Evolutionary conservation across 2,329 filamentous ascomycete species (phyloP), one percentile per base, ranked within the genome.

Genomic region (Lachnellula suecica): DNA sequence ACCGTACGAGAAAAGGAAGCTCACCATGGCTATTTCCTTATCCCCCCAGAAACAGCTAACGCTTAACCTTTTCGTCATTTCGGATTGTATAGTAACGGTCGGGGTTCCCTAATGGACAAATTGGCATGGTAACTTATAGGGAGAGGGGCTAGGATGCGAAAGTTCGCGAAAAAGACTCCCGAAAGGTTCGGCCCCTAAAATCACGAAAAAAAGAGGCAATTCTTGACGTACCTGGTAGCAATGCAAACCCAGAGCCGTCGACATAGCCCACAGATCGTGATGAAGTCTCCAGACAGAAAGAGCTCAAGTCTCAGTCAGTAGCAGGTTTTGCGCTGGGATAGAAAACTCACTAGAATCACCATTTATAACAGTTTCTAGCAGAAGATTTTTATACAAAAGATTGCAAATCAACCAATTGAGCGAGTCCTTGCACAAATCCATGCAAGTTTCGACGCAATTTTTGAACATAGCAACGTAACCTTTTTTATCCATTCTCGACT

Each of bases 21-120:
- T n/a, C n/a, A n/a, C n/a, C 1, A 71, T 68, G 6, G 71, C 69
- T 4, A 71, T 56, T 1, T 68, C 61, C 57, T 74, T 74, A 47
- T 73, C 71, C 20, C 47, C 44, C 23, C 31, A 68, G 20, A 61
- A 61, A 11, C 44, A 48, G 15, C 35, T 45, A 3, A 34, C 51
- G 29, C 51, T 52, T 7, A 56, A 20, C 17, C 54, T 29, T 15
- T 58, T 59, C 3, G 46, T 53, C 44, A 59, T 52, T 42, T 59
- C 59, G 5, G 56, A 57, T 10, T 46, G 50, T 2, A 59, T 44
- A 3, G 50, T 56, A 7, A 57, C 24, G 10, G 24, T 23, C 3
- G 44, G 29, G 11, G 41, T 49, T 20, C 51, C 54, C 47, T 58
- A n/a, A n/a, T n/a, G n/a, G n/a, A n/a, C n/a, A n/a, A n/a, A n/a